These are phyloP conservation scores for Xylaria sp. DNA, from an alignment of 2,329 filamentous ascomycete genomes.

Conservation along the genomic window DNA sequence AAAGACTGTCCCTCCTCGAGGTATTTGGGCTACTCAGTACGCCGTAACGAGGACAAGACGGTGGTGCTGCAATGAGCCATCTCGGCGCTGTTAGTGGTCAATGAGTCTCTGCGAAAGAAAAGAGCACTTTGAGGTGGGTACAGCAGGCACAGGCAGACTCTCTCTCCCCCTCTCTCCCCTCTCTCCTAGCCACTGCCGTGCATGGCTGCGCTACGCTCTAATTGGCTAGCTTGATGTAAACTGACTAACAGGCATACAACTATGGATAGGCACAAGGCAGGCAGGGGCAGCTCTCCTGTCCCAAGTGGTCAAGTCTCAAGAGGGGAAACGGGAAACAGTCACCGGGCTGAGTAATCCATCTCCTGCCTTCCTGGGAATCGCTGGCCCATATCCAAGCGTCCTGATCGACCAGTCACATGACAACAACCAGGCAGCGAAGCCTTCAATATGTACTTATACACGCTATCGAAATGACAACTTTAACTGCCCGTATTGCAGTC, in stretches of 20 bases:
- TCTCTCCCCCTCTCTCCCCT: too few relatives aligned
- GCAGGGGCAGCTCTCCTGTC: neutral
- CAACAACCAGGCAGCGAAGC: constrained; percentile 6
- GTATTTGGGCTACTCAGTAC: constrained; percentile 5
- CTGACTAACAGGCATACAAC: too few relatives aligned
- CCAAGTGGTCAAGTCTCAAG: neutral
- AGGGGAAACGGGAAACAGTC: neutral
- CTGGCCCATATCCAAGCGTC: neutral
- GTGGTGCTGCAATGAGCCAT: neutral
- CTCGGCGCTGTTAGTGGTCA: constrained; percentile 4
- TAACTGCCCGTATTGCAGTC: too few relatives aligned
- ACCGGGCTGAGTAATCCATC: constrained; percentile 18
- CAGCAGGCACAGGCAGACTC: too few relatives aligned
- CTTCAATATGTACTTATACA: neutral
- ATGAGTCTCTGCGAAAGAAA: neutral
- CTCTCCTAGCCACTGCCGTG: too few relatives aligned
- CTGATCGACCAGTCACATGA: constrained; percentile 27
- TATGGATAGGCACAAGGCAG: too few relatives aligned
- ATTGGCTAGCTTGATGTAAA: neutral
- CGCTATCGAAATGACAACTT: neutral
- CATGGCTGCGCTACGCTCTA: neutral
- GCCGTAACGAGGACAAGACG: constrained; percentile 1
- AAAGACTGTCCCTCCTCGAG: neutral
- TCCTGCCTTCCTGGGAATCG: constrained; percentile 1
- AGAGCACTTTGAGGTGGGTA: neutral